Percentiles rank a stretch among this genome's conserved stretches.
These are phyloP conservation scores for Entomortierella parvispora DNA, from an alignment of 192 early-diverging fungal genomes.

Conservation along the genomic window DNA sequence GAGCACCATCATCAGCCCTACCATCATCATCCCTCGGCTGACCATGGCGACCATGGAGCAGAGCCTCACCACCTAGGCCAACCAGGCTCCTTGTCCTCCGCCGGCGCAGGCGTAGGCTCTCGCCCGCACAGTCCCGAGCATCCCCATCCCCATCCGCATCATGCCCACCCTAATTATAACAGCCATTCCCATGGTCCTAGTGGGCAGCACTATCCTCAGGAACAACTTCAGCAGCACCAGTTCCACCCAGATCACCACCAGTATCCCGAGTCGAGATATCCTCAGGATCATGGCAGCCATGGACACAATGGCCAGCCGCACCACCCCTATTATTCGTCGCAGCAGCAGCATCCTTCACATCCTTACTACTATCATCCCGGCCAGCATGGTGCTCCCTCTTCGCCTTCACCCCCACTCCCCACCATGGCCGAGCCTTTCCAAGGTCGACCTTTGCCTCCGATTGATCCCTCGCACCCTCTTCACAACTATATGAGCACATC, in stretches of 20 bases:
- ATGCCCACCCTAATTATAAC: too few relatives aligned
- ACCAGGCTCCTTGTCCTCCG: too few relatives aligned
- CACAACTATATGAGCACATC: slow-evolving; percentile 46
- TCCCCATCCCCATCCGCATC: too few relatives aligned
- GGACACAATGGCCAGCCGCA: background rate
- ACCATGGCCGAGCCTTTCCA: slow-evolving; percentile 23
- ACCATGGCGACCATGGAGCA: too few relatives aligned
- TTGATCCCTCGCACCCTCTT: slow-evolving; percentile 45
- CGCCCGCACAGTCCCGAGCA: too few relatives aligned
- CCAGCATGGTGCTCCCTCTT: slow-evolving; percentile 4
- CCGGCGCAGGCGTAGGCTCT: too few relatives aligned
- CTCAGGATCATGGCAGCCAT: background rate
- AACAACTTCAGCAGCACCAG: slow-evolving; percentile 5
- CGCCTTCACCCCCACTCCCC: slow-evolving; percentile 36
- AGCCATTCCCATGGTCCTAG: too few relatives aligned
- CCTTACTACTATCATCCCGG: background rate
- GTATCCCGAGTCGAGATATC: background rate
- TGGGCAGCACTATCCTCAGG: background rate
- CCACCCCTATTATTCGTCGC: background rate
- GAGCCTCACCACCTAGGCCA: too few relatives aligned
- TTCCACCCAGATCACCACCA: background rate
- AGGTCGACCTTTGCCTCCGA: slow-evolving; percentile 37
- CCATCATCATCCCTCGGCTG: too few relatives aligned
- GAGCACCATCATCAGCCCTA: too few relatives aligned
- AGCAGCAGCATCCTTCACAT: background rate